Evolutionary conservation across 2,329 filamentous ascomycete genomes (phyloP).

Genomic region (Botryotinia convoluta): DNA sequence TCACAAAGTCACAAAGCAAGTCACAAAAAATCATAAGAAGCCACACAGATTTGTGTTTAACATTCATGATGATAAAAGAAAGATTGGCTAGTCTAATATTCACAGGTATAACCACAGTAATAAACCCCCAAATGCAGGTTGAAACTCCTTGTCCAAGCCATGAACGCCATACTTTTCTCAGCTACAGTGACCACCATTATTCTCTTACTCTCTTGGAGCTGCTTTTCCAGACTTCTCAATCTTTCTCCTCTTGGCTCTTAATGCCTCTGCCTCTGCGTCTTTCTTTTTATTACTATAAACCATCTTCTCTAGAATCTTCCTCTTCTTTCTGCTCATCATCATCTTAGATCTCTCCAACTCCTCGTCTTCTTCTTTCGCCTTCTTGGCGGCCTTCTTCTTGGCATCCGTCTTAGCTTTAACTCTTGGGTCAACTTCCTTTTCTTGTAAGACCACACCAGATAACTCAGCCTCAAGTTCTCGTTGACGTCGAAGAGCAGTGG

Average conservation of each 20-base stretch:
- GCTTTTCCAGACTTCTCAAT: constrained; percentile 59
- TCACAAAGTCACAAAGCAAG: neutral
- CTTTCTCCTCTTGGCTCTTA: constrained; percentile 87
- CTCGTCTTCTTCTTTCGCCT: constrained; percentile 74
- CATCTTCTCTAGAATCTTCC: constrained; percentile 98
- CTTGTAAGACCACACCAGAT: constrained; percentile 61
- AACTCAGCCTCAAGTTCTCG: constrained; percentile 91
- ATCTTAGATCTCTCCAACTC: constrained; percentile 91
- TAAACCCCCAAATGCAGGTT: constrained; percentile 15
- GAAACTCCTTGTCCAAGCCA: constrained; percentile 21
- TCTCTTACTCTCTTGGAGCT: constrained; percentile 26
- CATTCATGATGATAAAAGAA: constrained; percentile 4
- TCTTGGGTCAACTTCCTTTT: constrained; percentile 52
- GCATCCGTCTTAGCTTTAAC: constrained; percentile 67
- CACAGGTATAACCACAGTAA: constrained; percentile 14
- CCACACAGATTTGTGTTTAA: neutral
- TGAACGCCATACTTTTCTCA: constrained; percentile 32
- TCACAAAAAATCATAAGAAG: neutral
- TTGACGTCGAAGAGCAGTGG: constrained; percentile 70
- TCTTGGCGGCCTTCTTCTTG: constrained; percentile 66
- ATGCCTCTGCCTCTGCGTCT: constrained; percentile 82
- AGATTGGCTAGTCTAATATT: constrained; percentile 17
- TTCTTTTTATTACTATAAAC: constrained; percentile 91
- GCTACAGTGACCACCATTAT: constrained; percentile 13
- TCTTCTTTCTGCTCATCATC: constrained; percentile 98